Evolutionary conservation across 2,329 filamentous ascomycete genomes (phyloP).

Genomic region (Phialophora chinensis): DNA sequence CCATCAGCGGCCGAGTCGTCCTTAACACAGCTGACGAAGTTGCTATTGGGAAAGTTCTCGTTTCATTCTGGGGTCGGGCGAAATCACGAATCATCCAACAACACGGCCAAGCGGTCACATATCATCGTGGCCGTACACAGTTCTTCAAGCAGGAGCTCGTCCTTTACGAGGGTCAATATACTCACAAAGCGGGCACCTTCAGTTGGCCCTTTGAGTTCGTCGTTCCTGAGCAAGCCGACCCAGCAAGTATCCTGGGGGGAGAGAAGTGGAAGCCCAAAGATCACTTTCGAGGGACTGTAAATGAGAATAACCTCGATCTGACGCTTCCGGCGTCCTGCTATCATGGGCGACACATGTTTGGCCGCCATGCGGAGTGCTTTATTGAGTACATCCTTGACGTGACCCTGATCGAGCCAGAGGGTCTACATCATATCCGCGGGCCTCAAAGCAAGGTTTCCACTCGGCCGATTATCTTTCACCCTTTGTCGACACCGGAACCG

Average conservation of each 20-base stretch:
- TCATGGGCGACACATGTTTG: conserved; percentile 29
- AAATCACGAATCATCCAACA: conserved; percentile 36
- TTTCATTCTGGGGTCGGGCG: conserved; percentile 35
- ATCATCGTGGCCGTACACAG: conserved; percentile 32
- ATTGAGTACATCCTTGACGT: conserved; percentile 38
- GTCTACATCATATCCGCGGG: conserved; percentile 30
- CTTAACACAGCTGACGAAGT: conserved; percentile 34
- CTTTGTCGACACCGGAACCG: conserved; percentile 33
- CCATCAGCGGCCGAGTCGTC: conserved; percentile 32
- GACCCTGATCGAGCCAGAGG: conserved; percentile 35
- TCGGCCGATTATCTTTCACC: conserved; percentile 32
- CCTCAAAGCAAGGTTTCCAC: conserved; percentile 29
- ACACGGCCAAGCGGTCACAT: conserved; percentile 31
- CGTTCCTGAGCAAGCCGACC: conserved; percentile 32
- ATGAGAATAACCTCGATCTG: conserved; percentile 28
- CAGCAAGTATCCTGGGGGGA: conserved; percentile 21
- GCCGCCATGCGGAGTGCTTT: conserved; percentile 30
- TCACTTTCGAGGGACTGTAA: conserved; percentile 27
- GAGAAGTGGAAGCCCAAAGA: conserved; percentile 36
- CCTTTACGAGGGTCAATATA: conserved; percentile 37
- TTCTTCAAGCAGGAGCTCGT: conserved; percentile 32
- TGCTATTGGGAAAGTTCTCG: conserved; percentile 32
- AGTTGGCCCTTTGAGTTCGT: conserved; percentile 36
- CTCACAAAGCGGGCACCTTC: conserved; percentile 35
- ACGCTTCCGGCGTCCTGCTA: conserved; percentile 33